These are phyloP conservation scores for Sordariomycetes sp. DNA, from an alignment of 2,329 filamentous ascomycete genomes.

Conservation along the genomic window DNA sequence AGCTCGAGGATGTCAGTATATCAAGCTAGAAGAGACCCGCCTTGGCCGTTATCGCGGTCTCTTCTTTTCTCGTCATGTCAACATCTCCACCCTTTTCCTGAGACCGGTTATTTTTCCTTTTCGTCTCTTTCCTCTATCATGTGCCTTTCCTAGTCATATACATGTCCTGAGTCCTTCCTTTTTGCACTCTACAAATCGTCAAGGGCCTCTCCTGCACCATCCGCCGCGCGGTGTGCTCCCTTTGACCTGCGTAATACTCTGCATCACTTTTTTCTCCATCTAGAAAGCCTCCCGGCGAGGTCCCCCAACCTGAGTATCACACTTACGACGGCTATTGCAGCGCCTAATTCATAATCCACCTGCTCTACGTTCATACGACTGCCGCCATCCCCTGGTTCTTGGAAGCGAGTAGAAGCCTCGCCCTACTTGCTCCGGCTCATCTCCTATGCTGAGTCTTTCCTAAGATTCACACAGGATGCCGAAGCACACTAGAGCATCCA, in stretches of 20 bases:
- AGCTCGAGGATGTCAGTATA: not conserved
- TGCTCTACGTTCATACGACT: not conserved
- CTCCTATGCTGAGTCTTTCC: conserved; percentile 5
- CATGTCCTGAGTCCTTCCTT: conserved; percentile 7
- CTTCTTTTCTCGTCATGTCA: not conserved
- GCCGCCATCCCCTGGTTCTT: not conserved
- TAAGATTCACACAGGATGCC: conserved; percentile 21
- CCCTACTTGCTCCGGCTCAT: not conserved
- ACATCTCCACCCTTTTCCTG: conserved; percentile 4
- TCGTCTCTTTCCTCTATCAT: conserved; percentile 5
- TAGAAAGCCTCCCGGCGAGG: conserved; percentile 9
- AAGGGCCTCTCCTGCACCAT: conserved; percentile 1
- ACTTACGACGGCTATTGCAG: not conserved
- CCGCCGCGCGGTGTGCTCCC: not conserved
- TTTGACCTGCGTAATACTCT: not conserved
- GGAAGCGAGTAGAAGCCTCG: not conserved
- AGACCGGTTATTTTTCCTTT: not conserved
- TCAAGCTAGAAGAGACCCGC: not conserved
- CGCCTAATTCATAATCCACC: conserved; percentile 4
- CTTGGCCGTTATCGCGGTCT: not conserved
- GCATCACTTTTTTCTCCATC: not conserved
- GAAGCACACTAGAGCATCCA: conserved; percentile 27
- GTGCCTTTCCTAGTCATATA: conserved; percentile 1
- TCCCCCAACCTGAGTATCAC: not conserved
- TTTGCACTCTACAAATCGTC: conserved; percentile 5